phyloP scores from a whole-genome alignment of 257 asterid genomes.

The Euphrasia confusa region DNA sequence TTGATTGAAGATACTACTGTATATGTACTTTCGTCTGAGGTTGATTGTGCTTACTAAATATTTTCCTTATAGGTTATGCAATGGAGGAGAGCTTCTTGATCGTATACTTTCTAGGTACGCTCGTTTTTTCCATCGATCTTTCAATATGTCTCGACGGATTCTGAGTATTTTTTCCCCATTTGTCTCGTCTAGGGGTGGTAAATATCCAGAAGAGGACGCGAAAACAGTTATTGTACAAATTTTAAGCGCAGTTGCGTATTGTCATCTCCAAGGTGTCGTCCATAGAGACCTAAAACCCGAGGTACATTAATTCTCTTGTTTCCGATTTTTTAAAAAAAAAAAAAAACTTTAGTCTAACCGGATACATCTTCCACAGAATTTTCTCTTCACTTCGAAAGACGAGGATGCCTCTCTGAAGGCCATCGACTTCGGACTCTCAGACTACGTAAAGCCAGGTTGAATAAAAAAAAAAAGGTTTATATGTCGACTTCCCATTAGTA shows the following conservation, averaged over 20 bases:
- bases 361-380: constrained; percentile 38
- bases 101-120: constrained; percentile 52
- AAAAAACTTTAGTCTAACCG: too few relatives aligned
- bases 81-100: constrained; percentile 65
- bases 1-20: too few relatives aligned
- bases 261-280: constrained; percentile 78
- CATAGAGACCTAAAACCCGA: constrained; percentile 75
- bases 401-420: constrained; percentile 64
- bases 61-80: constrained; percentile 43
- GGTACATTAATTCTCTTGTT: constrained; percentile 27
- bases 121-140: not conserved
- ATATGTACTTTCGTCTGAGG: not conserved
- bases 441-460: constrained; percentile 70
- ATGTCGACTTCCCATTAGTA: too few relatives aligned
- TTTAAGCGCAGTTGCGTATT: constrained; percentile 47
- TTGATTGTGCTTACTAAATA: not conserved
- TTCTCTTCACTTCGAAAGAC: constrained; percentile 51
- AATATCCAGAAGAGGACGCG: constrained; percentile 60
- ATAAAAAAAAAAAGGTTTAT: not conserved
- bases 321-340: too few relatives aligned
- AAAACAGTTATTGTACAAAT: constrained; percentile 53
- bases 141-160: not conserved
- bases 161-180: not conserved
- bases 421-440: constrained; percentile 81
- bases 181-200: constrained; percentile 53